A percentile compares a stretch with the other conserved stretches of the same genome.
Conservation (phyloP, 129 eudicot genomes). For the Tagetes patula region DNA sequence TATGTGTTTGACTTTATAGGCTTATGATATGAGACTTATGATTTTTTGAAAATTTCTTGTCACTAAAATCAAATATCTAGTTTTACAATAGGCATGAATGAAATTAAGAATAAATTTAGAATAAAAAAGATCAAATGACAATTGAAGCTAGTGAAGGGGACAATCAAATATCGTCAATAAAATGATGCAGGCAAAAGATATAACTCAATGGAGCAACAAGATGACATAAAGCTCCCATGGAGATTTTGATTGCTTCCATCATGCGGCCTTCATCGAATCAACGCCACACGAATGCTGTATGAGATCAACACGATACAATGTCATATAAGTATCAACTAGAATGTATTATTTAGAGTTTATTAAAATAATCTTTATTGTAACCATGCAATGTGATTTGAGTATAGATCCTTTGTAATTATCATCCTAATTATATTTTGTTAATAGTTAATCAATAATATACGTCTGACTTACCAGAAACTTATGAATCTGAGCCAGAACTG, state of each 20-base stretch:
- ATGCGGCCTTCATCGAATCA: conserved; percentile 40
- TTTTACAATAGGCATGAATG: background rate
- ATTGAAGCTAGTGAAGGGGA: background rate
- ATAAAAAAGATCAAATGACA: background rate
- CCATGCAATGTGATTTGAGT: too few relatives aligned
- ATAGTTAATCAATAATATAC: too few relatives aligned
- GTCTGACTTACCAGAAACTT: conserved; percentile 66
- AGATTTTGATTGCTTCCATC: background rate
- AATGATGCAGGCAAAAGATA: conserved; percentile 5
- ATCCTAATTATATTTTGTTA: too few relatives aligned
- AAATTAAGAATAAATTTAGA: background rate
- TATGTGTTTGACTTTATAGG: too few relatives aligned
- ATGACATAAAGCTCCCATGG: background rate
- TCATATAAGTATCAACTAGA: too few relatives aligned
- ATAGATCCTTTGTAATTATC: too few relatives aligned
- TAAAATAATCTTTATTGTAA: too few relatives aligned
- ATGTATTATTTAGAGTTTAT: too few relatives aligned
- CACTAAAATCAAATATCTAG: too few relatives aligned
- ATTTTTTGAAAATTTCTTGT: too few relatives aligned
- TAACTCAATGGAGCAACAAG: background rate
- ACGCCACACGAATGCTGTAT: conserved; percentile 33
- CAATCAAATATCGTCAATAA: background rate
- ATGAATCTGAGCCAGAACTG: conserved; percentile 83
- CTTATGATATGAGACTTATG: too few relatives aligned
- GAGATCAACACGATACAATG: conserved; percentile 4